Percentiles rank a stretch among this genome's conserved stretches.
Conservation (phyloP, 441 rosid genomes). For the Isatis lusitanica region DNA sequence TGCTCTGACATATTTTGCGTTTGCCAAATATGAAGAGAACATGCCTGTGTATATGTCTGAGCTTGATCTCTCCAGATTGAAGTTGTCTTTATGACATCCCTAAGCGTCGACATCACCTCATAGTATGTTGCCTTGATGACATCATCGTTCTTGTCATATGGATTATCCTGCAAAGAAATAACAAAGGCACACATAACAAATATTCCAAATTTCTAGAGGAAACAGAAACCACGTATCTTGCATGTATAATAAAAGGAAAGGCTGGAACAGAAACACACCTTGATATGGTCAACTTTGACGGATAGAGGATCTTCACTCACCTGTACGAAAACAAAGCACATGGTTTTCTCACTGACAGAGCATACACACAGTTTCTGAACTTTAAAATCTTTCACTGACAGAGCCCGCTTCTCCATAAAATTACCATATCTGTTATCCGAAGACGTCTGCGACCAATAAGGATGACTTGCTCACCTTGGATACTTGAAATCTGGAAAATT, state of each 20-base stretch:
- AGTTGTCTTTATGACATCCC: conserved; percentile 82
- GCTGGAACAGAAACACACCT: conserved; percentile 45
- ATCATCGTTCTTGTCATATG: conserved; percentile 88
- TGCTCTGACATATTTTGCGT: neutral
- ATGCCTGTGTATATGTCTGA: conserved; percentile 79
- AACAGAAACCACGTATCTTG: neutral
- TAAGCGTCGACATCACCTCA: conserved; percentile 82
- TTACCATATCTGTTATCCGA: conserved; percentile 81
- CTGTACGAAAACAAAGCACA: conserved; percentile 43
- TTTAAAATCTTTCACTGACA: neutral
- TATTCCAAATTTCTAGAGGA: neutral
- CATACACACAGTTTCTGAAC: neutral
- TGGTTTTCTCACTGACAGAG: conserved; percentile 18
- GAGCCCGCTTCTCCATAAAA: conserved; percentile 14
- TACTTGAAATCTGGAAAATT: conserved; percentile 64
- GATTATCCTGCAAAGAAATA: conserved; percentile 57
- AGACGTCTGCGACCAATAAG: conserved; percentile 87
- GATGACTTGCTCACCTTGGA: conserved; percentile 85
- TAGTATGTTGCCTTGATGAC: conserved; percentile 88
- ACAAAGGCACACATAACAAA: conserved; percentile 30
- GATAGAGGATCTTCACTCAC: conserved; percentile 84
- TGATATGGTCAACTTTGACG: conserved; percentile 89
- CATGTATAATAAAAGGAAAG: neutral
- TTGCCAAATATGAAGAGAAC: conserved; percentile 4
- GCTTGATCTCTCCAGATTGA: conserved; percentile 92